phyloP scores from a whole-genome alignment of 768 basidiomycete species.

The Pleurotus sapidus region DNA sequence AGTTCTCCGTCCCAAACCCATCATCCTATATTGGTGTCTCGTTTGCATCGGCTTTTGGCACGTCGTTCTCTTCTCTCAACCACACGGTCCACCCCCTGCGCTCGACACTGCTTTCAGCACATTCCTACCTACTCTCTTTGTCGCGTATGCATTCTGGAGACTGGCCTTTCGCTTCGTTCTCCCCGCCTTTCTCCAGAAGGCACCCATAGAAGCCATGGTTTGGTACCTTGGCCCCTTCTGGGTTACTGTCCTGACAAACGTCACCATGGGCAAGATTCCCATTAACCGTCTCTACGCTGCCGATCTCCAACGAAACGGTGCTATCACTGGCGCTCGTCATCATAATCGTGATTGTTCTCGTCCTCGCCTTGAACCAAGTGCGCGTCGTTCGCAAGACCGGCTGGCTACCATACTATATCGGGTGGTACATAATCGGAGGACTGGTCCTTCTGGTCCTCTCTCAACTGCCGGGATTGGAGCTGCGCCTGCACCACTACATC shows the following conservation, averaged over 20 bases:
- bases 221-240: conserved; percentile 79
- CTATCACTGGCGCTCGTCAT: conserved; percentile 66
- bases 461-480: conserved; percentile 61
- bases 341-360: conserved; percentile 57
- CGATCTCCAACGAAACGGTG: conserved; percentile 70
- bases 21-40: conserved; percentile 73
- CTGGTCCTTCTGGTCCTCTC: conserved; percentile 64
- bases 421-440: conserved; percentile 71
- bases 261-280: conserved; percentile 70
- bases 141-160: conserved; percentile 79
- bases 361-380: conserved; percentile 69
- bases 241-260: conserved; percentile 73
- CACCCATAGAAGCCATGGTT: conserved; percentile 69
- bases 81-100: conserved; percentile 60
- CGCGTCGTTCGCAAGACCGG: conserved; percentile 85
- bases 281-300: conserved; percentile 71
- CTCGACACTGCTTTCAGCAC: conserved; percentile 70
- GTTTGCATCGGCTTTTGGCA: conserved; percentile 89
- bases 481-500: conserved; percentile 84
- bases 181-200: conserved; percentile 56
- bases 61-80: conserved; percentile 75
- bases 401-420: conserved; percentile 73
- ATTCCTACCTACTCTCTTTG: conserved; percentile 77
- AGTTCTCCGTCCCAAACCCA: conserved; percentile 65
- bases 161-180: conserved; percentile 71